Percentiles rank a stretch among this genome's conserved stretches.
Conservation (phyloP, 2,329 filamentous ascomycete species). For the Ophiostoma himal-ulmi region DNA sequence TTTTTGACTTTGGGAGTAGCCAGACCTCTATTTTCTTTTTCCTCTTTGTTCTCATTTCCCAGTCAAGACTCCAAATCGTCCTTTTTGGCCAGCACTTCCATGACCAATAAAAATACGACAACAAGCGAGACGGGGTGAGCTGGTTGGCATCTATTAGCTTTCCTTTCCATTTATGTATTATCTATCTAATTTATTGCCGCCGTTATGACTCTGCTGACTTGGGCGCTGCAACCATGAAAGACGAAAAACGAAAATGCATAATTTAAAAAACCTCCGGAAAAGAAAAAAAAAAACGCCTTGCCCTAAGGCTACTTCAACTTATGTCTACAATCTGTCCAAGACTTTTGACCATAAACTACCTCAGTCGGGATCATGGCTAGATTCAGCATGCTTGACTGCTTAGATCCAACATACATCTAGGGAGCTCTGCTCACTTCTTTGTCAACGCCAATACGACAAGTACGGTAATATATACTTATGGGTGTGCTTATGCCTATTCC, state of each 20-base stretch:
- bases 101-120: not conserved
- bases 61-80: not conserved
- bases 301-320: not conserved
- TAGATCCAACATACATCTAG: not conserved
- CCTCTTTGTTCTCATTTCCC: not conserved
- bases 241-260: not conserved
- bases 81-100: not conserved
- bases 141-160: not conserved
- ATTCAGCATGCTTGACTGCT: not conserved
- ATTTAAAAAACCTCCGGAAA: not conserved
- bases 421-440: not conserved
- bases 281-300: not conserved
- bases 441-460: not conserved
- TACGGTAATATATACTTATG: not conserved
- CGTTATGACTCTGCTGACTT: not conserved
- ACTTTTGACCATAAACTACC: not conserved
- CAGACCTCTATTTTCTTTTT: not conserved
- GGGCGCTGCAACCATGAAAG: not conserved
- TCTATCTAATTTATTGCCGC: not conserved
- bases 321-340: not conserved
- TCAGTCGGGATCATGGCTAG: not conserved
- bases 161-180: not conserved
- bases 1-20: not conserved
- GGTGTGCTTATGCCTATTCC: not conserved
- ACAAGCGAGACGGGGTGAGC: not conserved